Conservation (phyloP, 331 rosid genomes). For the Quercus lobata region DNA sequence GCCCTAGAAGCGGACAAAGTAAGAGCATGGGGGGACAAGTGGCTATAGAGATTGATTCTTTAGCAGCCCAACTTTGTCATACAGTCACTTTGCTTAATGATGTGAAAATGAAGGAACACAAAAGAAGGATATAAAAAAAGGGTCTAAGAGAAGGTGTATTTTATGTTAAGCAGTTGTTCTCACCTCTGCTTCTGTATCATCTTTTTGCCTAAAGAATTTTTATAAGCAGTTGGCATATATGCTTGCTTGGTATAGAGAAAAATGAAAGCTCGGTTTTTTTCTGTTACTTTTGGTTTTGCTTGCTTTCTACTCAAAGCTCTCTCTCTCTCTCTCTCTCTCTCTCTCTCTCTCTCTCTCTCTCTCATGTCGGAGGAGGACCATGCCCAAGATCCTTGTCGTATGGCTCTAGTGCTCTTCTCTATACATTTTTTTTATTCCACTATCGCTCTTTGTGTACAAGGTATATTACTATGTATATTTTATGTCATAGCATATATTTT, state of each 20-base stretch:
- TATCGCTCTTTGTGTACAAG: neutral
- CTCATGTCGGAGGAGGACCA: neutral
- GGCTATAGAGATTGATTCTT: slow-evolving; percentile 75
- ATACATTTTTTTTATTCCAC: no score
- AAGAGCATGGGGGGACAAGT: slow-evolving; percentile 25
- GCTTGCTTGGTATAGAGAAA: slow-evolving; percentile 77
- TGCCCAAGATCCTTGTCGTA: slow-evolving; percentile 2
- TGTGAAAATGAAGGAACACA: slow-evolving; percentile 49
- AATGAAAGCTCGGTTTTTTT: slow-evolving; percentile 40
- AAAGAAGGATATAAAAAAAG: slow-evolving; percentile 27
- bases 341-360: neutral
- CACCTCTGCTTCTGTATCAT: slow-evolving; percentile 18
- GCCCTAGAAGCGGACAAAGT: slow-evolving; percentile 33
- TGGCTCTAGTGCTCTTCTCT: neutral
- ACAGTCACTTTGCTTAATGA: slow-evolving; percentile 43
- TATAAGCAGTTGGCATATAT: slow-evolving; percentile 58
- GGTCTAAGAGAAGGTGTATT: slow-evolving; percentile 33
- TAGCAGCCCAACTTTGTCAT: slow-evolving; percentile 42
- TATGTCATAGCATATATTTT: neutral
- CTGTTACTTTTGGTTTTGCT: slow-evolving; percentile 52
- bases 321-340: no score
- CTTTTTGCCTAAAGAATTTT: slow-evolving; percentile 20
- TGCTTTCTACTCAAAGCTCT: slow-evolving; percentile 82
- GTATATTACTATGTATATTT: neutral
- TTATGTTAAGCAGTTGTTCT: slow-evolving; percentile 34